Percentiles rank a stretch among this genome's conserved stretches.
Evolutionary conservation across 257 asterid genomes (phyloP).

Genomic region (Nicotiana knightiana): DNA sequence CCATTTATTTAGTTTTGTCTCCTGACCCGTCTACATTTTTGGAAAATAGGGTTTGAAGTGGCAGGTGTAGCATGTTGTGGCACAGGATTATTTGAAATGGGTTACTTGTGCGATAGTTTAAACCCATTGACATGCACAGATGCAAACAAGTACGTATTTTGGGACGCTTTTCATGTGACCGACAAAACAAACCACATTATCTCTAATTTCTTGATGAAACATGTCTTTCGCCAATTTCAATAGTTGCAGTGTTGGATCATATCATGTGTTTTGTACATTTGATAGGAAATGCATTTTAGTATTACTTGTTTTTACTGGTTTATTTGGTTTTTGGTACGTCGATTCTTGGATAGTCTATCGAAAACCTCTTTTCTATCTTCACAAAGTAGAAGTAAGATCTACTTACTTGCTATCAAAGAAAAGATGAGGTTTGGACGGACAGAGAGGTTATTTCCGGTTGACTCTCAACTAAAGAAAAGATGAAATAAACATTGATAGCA

Average conservation of each 20-base stretch:
- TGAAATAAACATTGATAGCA: too few relatives aligned
- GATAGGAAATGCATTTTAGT: neutral
- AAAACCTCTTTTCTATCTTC: accelerated
- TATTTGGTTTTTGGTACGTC: neutral
- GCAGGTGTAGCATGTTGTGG: constrained; percentile 78
- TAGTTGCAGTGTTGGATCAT: constrained; percentile 2
- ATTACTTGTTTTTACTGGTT: neutral
- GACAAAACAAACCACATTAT: constrained; percentile 56
- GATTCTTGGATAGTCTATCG: too few relatives aligned
- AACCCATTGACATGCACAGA: constrained; percentile 81
- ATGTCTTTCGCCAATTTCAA: constrained; percentile 31
- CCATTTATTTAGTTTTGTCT: neutral
- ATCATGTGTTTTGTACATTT: neutral
- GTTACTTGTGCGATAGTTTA: constrained; percentile 54
- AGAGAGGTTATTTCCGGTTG: too few relatives aligned
- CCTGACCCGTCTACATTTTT: neutral
- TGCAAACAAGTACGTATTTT: constrained; percentile 70
- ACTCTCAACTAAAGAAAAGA: too few relatives aligned
- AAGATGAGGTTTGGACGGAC: too few relatives aligned
- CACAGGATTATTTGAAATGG: constrained; percentile 88
- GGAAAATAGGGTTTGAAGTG: constrained; percentile 55
- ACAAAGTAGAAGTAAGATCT: accelerated
- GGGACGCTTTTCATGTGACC: constrained; percentile 93
- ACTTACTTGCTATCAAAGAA: too few relatives aligned
- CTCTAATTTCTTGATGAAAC: constrained; percentile 41